These are phyloP conservation scores for Metschnikowia dekortorum DNA, from an alignment of 805 yeast species.

Conservation along the genomic window DNA sequence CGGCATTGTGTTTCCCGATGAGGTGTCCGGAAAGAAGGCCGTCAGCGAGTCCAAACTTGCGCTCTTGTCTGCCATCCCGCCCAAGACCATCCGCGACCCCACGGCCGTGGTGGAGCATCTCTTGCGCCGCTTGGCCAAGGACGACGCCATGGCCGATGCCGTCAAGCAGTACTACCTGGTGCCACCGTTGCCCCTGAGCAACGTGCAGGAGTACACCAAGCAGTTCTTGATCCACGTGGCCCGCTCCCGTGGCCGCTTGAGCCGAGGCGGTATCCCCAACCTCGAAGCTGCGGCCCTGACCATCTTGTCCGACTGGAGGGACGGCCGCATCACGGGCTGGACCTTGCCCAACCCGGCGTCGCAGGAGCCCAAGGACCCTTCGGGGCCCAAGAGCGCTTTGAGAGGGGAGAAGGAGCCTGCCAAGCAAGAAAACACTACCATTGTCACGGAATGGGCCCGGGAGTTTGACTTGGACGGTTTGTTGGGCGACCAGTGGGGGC, in stretches of 20 bases:
- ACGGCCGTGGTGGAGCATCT: slow-evolving; percentile 73
- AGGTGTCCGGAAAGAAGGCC: slow-evolving; percentile 34
- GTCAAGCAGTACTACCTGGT: slow-evolving; percentile 70
- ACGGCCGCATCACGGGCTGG: slow-evolving; percentile 93
- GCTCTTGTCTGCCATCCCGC: slow-evolving; percentile 83
- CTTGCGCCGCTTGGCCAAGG: slow-evolving; percentile 69
- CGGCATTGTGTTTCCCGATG: slow-evolving; percentile 93
- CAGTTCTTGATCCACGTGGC: slow-evolving; percentile 90
- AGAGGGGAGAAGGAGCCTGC: slow-evolving; percentile 44
- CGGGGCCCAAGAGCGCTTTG: slow-evolving; percentile 36
- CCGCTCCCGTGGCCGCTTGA: slow-evolving; percentile 85
- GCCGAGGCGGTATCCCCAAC: slow-evolving; percentile 91
- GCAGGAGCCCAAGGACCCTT: slow-evolving; percentile 18
- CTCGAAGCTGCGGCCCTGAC: slow-evolving; percentile 77
- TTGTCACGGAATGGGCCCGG: slow-evolving; percentile 88
- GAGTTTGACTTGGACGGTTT: slow-evolving; percentile 90
- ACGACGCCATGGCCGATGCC: slow-evolving; percentile 70
- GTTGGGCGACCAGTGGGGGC: slow-evolving; percentile 47
- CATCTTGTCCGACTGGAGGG: slow-evolving; percentile 93
- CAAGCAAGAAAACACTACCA: slow-evolving; percentile 61
- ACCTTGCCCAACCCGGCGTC: slow-evolving; percentile 52
- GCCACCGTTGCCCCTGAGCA: slow-evolving; percentile 72
- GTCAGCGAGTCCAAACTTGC: slow-evolving; percentile 75
- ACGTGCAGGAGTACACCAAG: slow-evolving; percentile 73
- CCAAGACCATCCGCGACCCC: slow-evolving; percentile 81